Percentiles rank a stretch among this genome's conserved stretches.
phyloP scores from a whole-genome alignment of 495 filamentous ascomycete species.

The Aspergillus hancockii region DNA sequence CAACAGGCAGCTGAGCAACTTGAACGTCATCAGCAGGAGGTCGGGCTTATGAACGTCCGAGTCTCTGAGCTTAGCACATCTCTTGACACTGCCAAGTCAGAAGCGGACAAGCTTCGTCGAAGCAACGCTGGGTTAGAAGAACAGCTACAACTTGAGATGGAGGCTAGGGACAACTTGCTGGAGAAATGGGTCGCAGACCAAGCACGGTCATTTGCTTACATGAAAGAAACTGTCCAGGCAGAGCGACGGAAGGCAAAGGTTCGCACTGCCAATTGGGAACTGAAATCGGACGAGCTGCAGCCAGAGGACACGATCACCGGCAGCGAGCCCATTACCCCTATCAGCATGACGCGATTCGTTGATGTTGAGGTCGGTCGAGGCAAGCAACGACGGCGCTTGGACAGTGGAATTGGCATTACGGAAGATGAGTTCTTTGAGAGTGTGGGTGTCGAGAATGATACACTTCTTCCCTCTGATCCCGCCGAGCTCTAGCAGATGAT shows the following conservation, averaged over 20 bases:
- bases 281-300: conserved; percentile 50
- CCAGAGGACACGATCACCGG: conserved; percentile 50
- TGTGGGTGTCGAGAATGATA: conserved; percentile 31
- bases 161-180: conserved; percentile 39
- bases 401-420: conserved; percentile 64
- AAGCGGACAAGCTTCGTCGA: conserved; percentile 33
- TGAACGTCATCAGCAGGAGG: conserved; percentile 45
- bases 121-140: conserved; percentile 38
- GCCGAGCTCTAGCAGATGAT: conserved; percentile 21
- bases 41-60: conserved; percentile 40
- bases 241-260: conserved; percentile 42
- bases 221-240: conserved; percentile 41
- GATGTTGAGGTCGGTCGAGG: conserved; percentile 51
- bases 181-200: conserved; percentile 44
- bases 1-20: conserved; percentile 30
- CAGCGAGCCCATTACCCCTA: conserved; percentile 48
- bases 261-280: conserved; percentile 42
- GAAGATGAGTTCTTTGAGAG: conserved; percentile 50
- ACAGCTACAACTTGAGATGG: conserved; percentile 35
- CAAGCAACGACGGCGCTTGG: conserved; percentile 49
- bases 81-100: conserved; percentile 32
- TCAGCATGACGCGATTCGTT: conserved; percentile 44
- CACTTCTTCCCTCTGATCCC: conserved; percentile 21
- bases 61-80: conserved; percentile 41
- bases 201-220: conserved; percentile 36